Base-by-base conservation (phyloP, 139 green algal genomes). In the Tetraselmis striata region DNA sequence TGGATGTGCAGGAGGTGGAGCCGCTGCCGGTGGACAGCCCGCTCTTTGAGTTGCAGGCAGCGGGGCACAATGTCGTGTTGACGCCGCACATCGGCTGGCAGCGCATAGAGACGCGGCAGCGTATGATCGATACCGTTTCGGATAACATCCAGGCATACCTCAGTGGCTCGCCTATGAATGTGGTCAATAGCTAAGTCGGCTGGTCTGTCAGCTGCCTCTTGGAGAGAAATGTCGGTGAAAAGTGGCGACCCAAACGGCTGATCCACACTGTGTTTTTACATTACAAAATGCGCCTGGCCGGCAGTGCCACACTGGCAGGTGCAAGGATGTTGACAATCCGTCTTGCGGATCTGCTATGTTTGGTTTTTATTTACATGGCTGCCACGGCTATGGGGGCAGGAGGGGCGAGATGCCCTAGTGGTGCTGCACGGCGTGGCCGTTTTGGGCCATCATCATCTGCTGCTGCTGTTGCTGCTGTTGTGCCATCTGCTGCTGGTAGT, bases 11-110 rank as follows among this genome's bases (percentile, higher is more conserved):
- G 75, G 79, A 76, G 78, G n/a, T 75, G 23, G 84, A 88, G 76
- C 84, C 84, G 23, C 84, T 78, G 28, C n/a, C 31, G 32, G 31
- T 76, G 74, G 59, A 78, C 23, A 81, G 31, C 29, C 78, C 59
- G 28, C 78, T 88, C 2, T 88, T 79, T 32, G 74, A 32, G 1
- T 28, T 83, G 59, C n/a, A n/a, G n/a, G n/a, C n/a, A n/a, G n/a
- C n/a, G n/a, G n/a, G n/a, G n/a, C 32, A 2, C 1, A 78, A 84
- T 28, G 26, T 80, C 2, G 59, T 86, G 59, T 27, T 84, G 1
- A 88, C 84, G 31, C 84, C 84, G 28, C 84, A 88, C 81, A 85
- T 88, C 84, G 84, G 84, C 0, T 88, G 84, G 84, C 84, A 88
- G 84, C 31, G 84, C 25, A 22, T 81, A 0, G 84, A 88, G 76